Evolutionary conservation across 2,329 filamentous ascomycete genomes (phyloP).

Genomic region (Colletotrichum limetticola): DNA sequence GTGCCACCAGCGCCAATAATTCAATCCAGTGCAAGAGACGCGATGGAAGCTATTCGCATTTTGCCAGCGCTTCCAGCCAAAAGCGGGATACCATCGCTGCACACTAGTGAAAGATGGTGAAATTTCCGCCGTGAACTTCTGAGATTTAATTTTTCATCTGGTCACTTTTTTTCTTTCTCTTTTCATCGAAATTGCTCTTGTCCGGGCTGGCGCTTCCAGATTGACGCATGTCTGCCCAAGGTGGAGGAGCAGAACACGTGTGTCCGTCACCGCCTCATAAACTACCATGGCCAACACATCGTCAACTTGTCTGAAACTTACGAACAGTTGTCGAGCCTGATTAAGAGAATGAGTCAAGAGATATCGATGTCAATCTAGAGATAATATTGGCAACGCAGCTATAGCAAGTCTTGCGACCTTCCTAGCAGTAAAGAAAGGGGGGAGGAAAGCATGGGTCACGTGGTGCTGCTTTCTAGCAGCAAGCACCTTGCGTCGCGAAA

Average conservation of each 20-base stretch:
- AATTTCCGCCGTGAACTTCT: not conserved
- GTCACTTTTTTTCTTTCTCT: not conserved
- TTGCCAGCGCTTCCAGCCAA: not conserved
- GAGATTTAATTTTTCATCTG: not conserved
- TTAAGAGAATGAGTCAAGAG: not conserved
- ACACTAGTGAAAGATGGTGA: not conserved
- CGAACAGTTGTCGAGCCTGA: not conserved
- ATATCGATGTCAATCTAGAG: no score
- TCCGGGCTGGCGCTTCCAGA: not conserved
- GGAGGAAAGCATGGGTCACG: not conserved
- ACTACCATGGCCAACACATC: slow-evolving; percentile 2
- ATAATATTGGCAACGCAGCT: no score
- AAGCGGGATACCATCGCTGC: not conserved
- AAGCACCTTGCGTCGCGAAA: not conserved
- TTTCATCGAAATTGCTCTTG: not conserved
- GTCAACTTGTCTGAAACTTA: not conserved
- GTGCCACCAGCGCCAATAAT: not conserved
- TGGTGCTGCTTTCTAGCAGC: not conserved
- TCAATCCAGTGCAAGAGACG: no score
- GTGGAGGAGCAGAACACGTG: slow-evolving; percentile 34
- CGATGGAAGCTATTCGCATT: slow-evolving; percentile 32
- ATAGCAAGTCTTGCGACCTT: no score
- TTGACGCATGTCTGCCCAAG: slow-evolving; percentile 31
- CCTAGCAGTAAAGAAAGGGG: not conserved
- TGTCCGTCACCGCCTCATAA: slow-evolving; percentile 15